Conservation (phyloP, 805 yeast genomes). For the Spathaspora passalidarum region DNA sequence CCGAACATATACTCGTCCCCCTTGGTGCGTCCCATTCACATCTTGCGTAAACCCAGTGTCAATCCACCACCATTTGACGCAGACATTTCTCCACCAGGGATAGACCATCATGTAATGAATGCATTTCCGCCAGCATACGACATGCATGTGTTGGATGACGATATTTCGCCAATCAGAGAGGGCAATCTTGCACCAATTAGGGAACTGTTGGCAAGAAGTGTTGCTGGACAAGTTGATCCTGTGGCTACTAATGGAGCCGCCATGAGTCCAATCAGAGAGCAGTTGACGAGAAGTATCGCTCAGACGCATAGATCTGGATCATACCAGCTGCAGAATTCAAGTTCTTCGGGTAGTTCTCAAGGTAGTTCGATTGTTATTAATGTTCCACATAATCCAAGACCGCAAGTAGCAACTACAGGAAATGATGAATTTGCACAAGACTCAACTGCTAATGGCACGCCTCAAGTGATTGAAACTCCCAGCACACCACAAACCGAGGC, state of each 20-base stretch:
- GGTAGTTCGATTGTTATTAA: background rate
- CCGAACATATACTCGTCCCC: constrained; percentile 32
- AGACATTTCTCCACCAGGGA: constrained; percentile 15
- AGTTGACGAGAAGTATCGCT: background rate
- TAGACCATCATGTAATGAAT: constrained; percentile 5
- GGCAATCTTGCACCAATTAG: constrained; percentile 22
- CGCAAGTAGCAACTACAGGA: background rate
- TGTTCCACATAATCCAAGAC: background rate
- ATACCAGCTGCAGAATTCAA: background rate
- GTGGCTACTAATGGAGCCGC: too few relatives aligned
- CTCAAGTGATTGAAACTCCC: too few relatives aligned
- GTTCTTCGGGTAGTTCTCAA: background rate
- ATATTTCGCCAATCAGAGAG: constrained; percentile 7
- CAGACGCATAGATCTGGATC: too few relatives aligned
- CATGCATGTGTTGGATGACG: constrained; percentile 15
- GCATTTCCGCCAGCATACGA: constrained; percentile 32
- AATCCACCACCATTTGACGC: constrained; percentile 64
- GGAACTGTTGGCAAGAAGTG: constrained; percentile 11
- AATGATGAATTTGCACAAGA: background rate
- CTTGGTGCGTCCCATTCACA: constrained; percentile 47
- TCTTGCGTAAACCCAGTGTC: constrained; percentile 50
- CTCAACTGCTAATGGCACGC: too few relatives aligned
- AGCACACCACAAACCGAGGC: too few relatives aligned
- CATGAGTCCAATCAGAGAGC: background rate
- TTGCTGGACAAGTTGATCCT: background rate